Evolutionary conservation across 2,329 filamentous ascomycete species (phyloP).

Genomic region (Camptophora hylomeconis): DNA sequence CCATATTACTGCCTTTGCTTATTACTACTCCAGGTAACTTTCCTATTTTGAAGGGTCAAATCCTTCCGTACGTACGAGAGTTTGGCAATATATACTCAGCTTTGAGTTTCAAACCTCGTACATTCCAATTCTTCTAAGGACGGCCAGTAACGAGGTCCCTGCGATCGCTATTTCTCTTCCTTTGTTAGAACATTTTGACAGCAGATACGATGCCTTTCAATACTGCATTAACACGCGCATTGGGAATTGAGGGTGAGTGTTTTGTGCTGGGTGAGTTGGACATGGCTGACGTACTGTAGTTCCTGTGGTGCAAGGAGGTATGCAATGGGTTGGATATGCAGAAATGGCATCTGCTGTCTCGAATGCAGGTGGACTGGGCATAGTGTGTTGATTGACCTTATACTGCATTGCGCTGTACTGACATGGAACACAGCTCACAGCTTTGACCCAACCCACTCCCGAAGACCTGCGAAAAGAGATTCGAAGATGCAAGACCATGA

Average conservation of each 20-base stretch:
- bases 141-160: too few relatives aligned
- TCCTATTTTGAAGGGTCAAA: too few relatives aligned
- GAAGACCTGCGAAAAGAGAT: constrained; percentile 91
- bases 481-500: constrained; percentile 63
- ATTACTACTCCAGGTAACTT: too few relatives aligned
- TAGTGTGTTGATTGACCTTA: constrained; percentile 22
- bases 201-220: constrained; percentile 47
- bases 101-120: too few relatives aligned
- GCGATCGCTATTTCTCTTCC: too few relatives aligned
- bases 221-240: constrained; percentile 47
- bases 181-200: too few relatives aligned
- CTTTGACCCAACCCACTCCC: constrained; percentile 78
- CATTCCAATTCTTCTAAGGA: too few relatives aligned
- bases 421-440: constrained; percentile 29
- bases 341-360: constrained; percentile 39
- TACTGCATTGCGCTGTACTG: constrained; percentile 1
- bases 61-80: too few relatives aligned
- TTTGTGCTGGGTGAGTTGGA: constrained; percentile 1
- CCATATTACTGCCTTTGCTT: too few relatives aligned
- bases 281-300: constrained; percentile 20
- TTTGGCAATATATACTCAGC: too few relatives aligned
- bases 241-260: constrained; percentile 37
- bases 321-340: constrained; percentile 45
- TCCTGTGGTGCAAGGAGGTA: constrained; percentile 37
- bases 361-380: constrained; percentile 39